A percentile compares a stretch with the other conserved stretches of the same genome.
phyloP scores from a whole-genome alignment of 495 filamentous ascomycete genomes.

The Penicillium fimorum region DNA sequence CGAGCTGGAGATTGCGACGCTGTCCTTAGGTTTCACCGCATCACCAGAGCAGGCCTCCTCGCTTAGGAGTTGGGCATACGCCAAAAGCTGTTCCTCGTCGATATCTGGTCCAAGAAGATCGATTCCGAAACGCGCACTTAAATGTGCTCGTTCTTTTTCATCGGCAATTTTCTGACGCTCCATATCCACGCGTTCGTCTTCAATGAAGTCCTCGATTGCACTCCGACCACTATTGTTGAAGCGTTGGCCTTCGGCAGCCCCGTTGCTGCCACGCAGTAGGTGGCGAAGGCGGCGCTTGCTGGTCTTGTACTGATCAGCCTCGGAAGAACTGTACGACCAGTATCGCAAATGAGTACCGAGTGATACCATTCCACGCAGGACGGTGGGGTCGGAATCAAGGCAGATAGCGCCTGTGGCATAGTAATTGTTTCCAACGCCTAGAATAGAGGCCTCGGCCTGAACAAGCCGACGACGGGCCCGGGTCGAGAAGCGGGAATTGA shows the following conservation, averaged over 20 bases:
- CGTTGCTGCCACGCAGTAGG: conserved; percentile 58
- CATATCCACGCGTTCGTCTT: conserved; percentile 75
- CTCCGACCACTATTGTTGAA: conserved; percentile 60
- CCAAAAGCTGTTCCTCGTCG: conserved; percentile 83
- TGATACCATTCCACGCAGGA: conserved; percentile 87
- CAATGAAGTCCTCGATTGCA: conserved; percentile 75
- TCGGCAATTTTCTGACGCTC: conserved; percentile 67
- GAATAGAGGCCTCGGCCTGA: conserved; percentile 65
- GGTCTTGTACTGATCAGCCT: conserved; percentile 62
- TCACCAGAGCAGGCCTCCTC: conserved; percentile 70
- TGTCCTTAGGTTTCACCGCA: conserved; percentile 53
- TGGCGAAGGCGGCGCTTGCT: conserved; percentile 62
- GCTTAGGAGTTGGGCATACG: conserved; percentile 85
- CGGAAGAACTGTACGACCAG: conserved; percentile 84
- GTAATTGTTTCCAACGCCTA: conserved; percentile 70
- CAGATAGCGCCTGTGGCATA: conserved; percentile 80
- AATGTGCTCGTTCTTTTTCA: conserved; percentile 58
- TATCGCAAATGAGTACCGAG: conserved; percentile 84
- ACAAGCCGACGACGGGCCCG: conserved; percentile 72
- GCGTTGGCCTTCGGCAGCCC: conserved; percentile 48
- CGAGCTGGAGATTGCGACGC: conserved; percentile 46
- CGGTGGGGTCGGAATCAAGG: conserved; percentile 85
- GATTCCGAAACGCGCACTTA: conserved; percentile 77
- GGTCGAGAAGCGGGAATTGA: conserved; percentile 83
- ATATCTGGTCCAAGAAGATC: conserved; percentile 69